Percentiles rank a stretch among this genome's conserved stretches.
Conservation (phyloP, 2,329 filamentous ascomycete species). For the Talaromyces albobiverticillius region DNA sequence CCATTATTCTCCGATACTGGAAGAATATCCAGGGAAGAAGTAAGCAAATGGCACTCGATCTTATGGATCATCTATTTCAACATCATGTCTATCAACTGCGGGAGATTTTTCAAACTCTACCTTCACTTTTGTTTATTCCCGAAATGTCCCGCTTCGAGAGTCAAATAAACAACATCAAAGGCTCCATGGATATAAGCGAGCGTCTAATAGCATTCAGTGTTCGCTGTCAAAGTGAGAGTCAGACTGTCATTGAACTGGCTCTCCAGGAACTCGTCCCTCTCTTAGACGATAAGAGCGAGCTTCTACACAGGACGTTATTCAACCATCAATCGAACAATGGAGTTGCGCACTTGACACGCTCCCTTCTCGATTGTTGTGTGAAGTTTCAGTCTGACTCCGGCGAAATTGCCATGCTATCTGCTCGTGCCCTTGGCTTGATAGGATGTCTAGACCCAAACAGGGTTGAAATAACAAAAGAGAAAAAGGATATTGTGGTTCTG, state of each 20-base stretch:
- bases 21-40: slow-evolving; percentile 59
- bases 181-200: slow-evolving; percentile 62
- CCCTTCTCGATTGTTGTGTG: slow-evolving; percentile 79
- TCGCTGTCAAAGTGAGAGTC: slow-evolving; percentile 78
- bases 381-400: slow-evolving; percentile 69
- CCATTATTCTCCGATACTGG: slow-evolving; percentile 84
- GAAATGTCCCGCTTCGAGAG: slow-evolving; percentile 66
- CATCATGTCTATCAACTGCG: slow-evolving; percentile 60
- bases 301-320: slow-evolving; percentile 73
- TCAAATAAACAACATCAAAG: slow-evolving; percentile 64
- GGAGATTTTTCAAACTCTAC: slow-evolving; percentile 70
- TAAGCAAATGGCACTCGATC: slow-evolving; percentile 57
- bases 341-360: slow-evolving; percentile 68
- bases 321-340: slow-evolving; percentile 80
- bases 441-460: slow-evolving; percentile 90
- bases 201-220: slow-evolving; percentile 68
- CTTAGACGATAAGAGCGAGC: slow-evolving; percentile 69
- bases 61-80: slow-evolving; percentile 65
- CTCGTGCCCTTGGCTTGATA: slow-evolving; percentile 80
- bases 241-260: slow-evolving; percentile 78
- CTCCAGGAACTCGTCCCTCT: slow-evolving; percentile 73
- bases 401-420: slow-evolving; percentile 69
- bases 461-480: slow-evolving; percentile 74
- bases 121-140: slow-evolving; percentile 70
- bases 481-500: slow-evolving; percentile 78